phyloP scores from a whole-genome alignment of 2,329 filamentous ascomycete species.

The Mollisia scopiformis region DNA sequence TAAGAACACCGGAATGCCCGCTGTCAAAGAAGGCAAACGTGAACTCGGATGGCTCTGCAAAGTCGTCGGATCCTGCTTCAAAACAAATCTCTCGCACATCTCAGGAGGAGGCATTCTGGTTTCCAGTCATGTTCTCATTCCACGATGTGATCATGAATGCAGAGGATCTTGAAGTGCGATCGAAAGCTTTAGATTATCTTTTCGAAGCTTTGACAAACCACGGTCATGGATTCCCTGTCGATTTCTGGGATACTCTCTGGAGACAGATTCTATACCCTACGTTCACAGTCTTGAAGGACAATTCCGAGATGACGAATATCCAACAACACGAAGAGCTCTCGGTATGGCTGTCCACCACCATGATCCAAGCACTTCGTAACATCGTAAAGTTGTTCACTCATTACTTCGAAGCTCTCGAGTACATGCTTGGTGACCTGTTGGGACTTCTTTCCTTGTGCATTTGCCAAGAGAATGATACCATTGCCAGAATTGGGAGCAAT shows the following conservation, averaged over 20 bases:
- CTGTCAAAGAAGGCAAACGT: slow-evolving; percentile 66
- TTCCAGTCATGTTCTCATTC: slow-evolving; percentile 96
- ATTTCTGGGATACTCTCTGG: slow-evolving; percentile 99
- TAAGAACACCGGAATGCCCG: slow-evolving; percentile 93
- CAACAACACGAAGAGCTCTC: slow-evolving; percentile 96
- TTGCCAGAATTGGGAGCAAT: slow-evolving; percentile 96
- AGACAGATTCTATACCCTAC: slow-evolving; percentile 96
- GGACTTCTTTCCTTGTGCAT: slow-evolving; percentile 95
- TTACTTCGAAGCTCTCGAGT: slow-evolving; percentile 94
- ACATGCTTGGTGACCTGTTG: slow-evolving; percentile 97
- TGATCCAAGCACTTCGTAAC: slow-evolving; percentile 97
- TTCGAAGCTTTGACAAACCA: slow-evolving; percentile 92
- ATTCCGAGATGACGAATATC: slow-evolving; percentile 94
- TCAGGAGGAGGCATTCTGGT: slow-evolving; percentile 97
- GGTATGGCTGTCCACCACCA: slow-evolving; percentile 97
- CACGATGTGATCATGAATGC: slow-evolving; percentile 99
- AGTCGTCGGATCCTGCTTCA: slow-evolving; percentile 43
- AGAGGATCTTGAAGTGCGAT: slow-evolving; percentile 95
- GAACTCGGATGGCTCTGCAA: slow-evolving; percentile 40
- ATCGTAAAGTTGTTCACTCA: slow-evolving; percentile 99
- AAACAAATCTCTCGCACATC: slow-evolving; percentile 77
- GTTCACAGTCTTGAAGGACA: slow-evolving; percentile 95
- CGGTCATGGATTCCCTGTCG: slow-evolving; percentile 85
- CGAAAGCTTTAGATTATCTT: slow-evolving; percentile 88
- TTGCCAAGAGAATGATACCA: slow-evolving; percentile 98